Evolutionary conservation across 2,329 filamentous ascomycete genomes (phyloP).

Genomic region (Elsinoe australis): DNA sequence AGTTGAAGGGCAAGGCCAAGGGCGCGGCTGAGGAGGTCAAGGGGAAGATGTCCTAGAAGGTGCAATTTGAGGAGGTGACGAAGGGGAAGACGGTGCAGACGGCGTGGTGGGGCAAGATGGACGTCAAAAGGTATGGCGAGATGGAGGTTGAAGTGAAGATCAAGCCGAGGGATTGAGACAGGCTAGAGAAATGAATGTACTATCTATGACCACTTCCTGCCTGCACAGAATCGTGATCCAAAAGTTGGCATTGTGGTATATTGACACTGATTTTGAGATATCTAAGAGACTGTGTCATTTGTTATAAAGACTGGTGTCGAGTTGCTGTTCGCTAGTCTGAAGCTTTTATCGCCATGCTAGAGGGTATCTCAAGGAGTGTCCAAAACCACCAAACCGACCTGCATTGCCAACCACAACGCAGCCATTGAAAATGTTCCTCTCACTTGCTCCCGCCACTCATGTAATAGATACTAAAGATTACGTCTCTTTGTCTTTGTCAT

Average conservation of each 20-base stretch:
- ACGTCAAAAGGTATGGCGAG: not conserved
- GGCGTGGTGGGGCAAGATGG: not conserved
- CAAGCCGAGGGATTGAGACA: too few species aligned
- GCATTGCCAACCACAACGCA: slow-evolving; percentile 9
- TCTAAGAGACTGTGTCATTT: too few species aligned
- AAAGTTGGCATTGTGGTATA: too few species aligned
- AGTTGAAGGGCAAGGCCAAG: slow-evolving; percentile 34
- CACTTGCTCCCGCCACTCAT: too few species aligned
- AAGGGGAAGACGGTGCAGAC: not conserved
- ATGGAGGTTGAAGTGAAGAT: slow-evolving; percentile 3
- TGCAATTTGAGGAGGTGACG: not conserved
- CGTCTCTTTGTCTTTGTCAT: too few species aligned
- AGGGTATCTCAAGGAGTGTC: slow-evolving; percentile 9
- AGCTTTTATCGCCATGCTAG: too few species aligned
- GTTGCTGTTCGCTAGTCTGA: too few species aligned
- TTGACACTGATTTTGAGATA: too few species aligned
- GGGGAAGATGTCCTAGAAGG: slow-evolving; percentile 22
- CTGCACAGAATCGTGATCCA: too few species aligned
- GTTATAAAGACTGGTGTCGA: slow-evolving; percentile 9
- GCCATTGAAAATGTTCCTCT: too few species aligned
- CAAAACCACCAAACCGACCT: slow-evolving; percentile 2
- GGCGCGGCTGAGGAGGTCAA: slow-evolving; percentile 31
- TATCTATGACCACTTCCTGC: too few species aligned
- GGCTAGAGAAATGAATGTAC: too few species aligned
- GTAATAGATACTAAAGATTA: slow-evolving; percentile 8